Percentiles rank a stretch among this genome's conserved stretches.
Conservation (phyloP, 331 rosid species). For the Malus hybrid region DNA sequence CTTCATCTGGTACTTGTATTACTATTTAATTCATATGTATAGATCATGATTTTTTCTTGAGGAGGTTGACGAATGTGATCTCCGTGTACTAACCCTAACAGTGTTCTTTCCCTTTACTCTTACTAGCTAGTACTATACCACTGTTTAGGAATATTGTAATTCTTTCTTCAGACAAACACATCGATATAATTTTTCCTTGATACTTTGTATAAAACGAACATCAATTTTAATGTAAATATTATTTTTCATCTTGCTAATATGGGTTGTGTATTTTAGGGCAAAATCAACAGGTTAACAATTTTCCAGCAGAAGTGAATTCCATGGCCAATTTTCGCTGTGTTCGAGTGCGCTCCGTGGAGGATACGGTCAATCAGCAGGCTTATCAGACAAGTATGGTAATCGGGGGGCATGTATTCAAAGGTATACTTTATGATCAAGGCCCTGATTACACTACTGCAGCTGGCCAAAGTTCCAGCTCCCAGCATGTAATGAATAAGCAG, state of each 20-base stretch:
- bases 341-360: constrained; percentile 39
- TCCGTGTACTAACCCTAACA: not conserved
- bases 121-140: not conserved
- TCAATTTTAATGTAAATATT: not conserved
- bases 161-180: not conserved
- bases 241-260: not conserved
- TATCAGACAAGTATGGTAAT: constrained; percentile 50
- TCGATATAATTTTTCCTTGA: not conserved
- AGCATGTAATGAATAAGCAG: not conserved
- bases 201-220: not conserved
- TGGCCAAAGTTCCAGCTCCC: constrained; percentile 4
- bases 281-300: constrained; percentile 15
- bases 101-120: not conserved
- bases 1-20: not conserved
- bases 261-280: constrained; percentile 18
- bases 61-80: not conserved
- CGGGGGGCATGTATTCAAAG: constrained; percentile 55
- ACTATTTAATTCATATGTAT: not conserved
- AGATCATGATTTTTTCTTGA: not conserved
- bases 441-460: constrained; percentile 6
- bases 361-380: constrained; percentile 30
- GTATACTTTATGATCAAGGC: constrained; percentile 58
- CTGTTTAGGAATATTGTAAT: not conserved
- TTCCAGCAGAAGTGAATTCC: constrained; percentile 38
- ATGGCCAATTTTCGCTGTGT: constrained; percentile 40